These are phyloP conservation scores for Rosa chinensis DNA, from an alignment of 306 rosid species.

Conservation along the genomic window DNA sequence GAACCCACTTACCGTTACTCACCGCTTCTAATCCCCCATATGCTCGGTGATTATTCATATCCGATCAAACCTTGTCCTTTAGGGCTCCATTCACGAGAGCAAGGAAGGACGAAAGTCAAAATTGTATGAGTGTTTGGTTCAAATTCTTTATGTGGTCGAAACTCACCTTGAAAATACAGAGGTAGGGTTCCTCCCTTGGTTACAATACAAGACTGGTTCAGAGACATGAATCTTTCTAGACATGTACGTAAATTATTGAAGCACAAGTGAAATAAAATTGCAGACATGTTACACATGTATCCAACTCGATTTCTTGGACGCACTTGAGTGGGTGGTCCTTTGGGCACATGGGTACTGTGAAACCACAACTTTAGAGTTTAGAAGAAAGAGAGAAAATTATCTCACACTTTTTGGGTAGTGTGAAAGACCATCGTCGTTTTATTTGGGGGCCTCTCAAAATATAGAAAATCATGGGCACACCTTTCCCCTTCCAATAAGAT, in stretches of 20 bases:
- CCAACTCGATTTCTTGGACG: not conserved
- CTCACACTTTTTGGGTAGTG: not conserved
- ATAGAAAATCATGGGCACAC: not conserved
- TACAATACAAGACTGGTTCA: not conserved
- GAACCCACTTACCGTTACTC: too few relatives aligned
- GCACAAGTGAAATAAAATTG: not conserved
- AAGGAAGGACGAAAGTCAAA: too few relatives aligned
- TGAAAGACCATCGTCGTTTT: not conserved
- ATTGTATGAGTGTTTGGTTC: too few relatives aligned
- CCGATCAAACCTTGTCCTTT: too few relatives aligned
- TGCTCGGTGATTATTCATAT: too few relatives aligned
- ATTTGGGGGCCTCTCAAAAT: not conserved
- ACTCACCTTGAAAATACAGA: not conserved
- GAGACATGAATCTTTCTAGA: not conserved
- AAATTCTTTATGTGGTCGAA: not conserved
- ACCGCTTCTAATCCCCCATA: too few relatives aligned
- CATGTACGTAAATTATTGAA: not conserved
- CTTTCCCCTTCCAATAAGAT: not conserved
- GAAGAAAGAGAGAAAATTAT: not conserved
- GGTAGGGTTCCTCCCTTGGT: not conserved
- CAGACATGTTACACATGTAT: not conserved
- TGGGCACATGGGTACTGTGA: not conserved
- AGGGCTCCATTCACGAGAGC: too few relatives aligned
- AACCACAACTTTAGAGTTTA: not conserved
- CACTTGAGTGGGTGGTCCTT: not conserved